A percentile compares a stretch with the other conserved stretches of the same genome.
phyloP scores from a whole-genome alignment of 2,329 filamentous ascomycete genomes.

The Aureobasidium zeae region DNA sequence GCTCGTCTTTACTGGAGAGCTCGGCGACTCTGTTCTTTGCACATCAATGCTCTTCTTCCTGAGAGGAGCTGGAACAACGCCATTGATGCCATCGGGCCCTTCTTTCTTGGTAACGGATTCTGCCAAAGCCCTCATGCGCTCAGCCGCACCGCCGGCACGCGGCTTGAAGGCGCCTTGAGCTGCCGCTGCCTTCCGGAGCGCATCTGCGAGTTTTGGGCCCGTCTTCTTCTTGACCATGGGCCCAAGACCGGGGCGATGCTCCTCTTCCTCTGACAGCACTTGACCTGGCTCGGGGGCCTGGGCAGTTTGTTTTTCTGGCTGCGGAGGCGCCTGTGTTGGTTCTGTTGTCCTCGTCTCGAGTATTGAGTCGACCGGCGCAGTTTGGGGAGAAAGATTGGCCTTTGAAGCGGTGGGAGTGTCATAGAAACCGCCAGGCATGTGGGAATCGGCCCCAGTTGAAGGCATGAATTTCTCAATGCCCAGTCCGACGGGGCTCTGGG shows the following conservation, averaged over 20 bases:
- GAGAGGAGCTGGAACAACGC: conserved; percentile 72
- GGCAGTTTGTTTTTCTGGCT: conserved; percentile 1
- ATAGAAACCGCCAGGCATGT: conserved; percentile 16
- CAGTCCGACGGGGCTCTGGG: conserved; percentile 9
- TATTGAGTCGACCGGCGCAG: conserved; percentile 5
- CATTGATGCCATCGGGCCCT: conserved; percentile 80
- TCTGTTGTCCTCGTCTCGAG: conserved; percentile 1
- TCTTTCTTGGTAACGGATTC: conserved; percentile 44
- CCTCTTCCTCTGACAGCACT: conserved; percentile 32
- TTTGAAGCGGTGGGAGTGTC: conserved; percentile 17
- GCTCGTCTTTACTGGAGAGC: conserved; percentile 1
- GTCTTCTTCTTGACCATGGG: conserved; percentile 83
- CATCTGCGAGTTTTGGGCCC: conserved; percentile 60
- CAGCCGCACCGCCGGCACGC: conserved; percentile 74
- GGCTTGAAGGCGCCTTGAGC: conserved; percentile 73
- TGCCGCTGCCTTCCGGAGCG: conserved; percentile 71
- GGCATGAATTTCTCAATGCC: conserved; percentile 5
- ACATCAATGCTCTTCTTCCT: conserved; percentile 16
- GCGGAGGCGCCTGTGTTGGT: conserved; percentile 8
- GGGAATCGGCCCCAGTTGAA: not conserved
- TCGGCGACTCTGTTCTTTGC: not conserved
- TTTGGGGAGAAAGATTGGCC: conserved; percentile 5
- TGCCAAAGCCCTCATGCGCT: conserved; percentile 50
- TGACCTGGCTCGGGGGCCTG: not conserved
- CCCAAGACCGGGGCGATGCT: conserved; percentile 65